Percentiles rank a stretch among this genome's conserved stretches.
Evolutionary conservation across 2,329 filamentous ascomycete genomes (phyloP).

Genomic region (Arthroderma sp.): DNA sequence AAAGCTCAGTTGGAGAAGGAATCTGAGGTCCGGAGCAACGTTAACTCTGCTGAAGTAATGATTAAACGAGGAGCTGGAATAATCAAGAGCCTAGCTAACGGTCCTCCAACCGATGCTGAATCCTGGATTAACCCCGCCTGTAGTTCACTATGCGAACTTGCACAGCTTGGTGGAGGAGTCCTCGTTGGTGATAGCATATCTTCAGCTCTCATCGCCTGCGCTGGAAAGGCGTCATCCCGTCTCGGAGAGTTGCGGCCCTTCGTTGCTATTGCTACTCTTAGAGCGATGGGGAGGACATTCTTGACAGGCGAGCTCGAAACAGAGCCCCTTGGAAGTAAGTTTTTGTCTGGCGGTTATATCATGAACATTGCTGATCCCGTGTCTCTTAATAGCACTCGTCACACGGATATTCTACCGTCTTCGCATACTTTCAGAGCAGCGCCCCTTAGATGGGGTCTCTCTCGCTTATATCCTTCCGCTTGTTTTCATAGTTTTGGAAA

Average conservation of each 20-base stretch:
- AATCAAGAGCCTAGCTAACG: slow-evolving; percentile 66
- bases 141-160: slow-evolving; percentile 58
- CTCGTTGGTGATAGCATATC: slow-evolving; percentile 71
- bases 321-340: slow-evolving; percentile 62
- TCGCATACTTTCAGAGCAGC: slow-evolving; percentile 79
- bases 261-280: slow-evolving; percentile 74
- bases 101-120: slow-evolving; percentile 77
- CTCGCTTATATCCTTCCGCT: slow-evolving; percentile 79
- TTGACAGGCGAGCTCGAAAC: slow-evolving; percentile 60
- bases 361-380: background rate
- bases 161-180: slow-evolving; percentile 61
- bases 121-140: slow-evolving; percentile 81
- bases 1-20: slow-evolving; percentile 86
- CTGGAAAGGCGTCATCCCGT: slow-evolving; percentile 60
- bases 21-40: slow-evolving; percentile 59
- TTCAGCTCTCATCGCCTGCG: slow-evolving; percentile 65
- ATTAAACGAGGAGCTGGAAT: slow-evolving; percentile 77
- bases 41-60: slow-evolving; percentile 56
- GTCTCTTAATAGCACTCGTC: slow-evolving; percentile 44
- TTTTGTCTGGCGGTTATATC: background rate
- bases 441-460: slow-evolving; percentile 82
- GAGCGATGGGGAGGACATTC: slow-evolving; percentile 61
- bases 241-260: slow-evolving; percentile 69
- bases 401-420: slow-evolving; percentile 84
- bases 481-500: slow-evolving; percentile 62